Evolutionary conservation across 495 filamentous ascomycete genomes (phyloP), one percentile per base, ranked within the genome.

Genomic region (Daldinia vernicosa): DNA sequence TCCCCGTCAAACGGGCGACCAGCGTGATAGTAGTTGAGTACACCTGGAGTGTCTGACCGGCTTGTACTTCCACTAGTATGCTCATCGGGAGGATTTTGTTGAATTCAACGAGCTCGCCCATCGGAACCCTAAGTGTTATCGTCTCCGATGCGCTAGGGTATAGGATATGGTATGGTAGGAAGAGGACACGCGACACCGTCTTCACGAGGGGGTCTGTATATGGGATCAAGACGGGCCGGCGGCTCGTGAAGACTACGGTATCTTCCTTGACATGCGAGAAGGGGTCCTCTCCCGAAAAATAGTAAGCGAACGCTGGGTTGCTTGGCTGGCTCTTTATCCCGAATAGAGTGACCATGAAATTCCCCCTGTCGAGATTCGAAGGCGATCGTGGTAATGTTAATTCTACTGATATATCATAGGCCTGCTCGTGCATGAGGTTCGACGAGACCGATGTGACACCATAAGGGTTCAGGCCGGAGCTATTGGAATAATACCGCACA

Each of bases 271-370:
- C 60, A 27, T 75, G 39, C 40, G 68, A 53, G 47, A 72, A 70
- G 3, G 62, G 60, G 52, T 72, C 66, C 5, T 27, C 35, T n/a
- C 28, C 28, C 0, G 63, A 33, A 43, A 35, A 59, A 5, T 58
- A 47, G 33, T 60, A 67, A 7, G 71, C 30, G 19, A 76, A 67
- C 0, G 74, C 74, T 9, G 74, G 74, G 40, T 76, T 76, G 0
- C 74, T 71, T 6, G 76, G 72, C 52, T 84, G 78, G 76, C 15
- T 80, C 33, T 59, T 78, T 39, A 52, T 74, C 60, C 30, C 75
- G 79, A 78, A 81, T n/a, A 98, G 81, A 56, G 93, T 89, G 14
- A 97, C 81, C 94, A 98, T 98, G 84, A 98, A 98, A 80, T 98
- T 98, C 22, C 95, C 95, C 28, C 77, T 79, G 7, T 77, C 81